These are phyloP conservation scores for Flaveria floridana DNA, from an alignment of 140 eudicot genomes.

Conservation along the genomic window DNA sequence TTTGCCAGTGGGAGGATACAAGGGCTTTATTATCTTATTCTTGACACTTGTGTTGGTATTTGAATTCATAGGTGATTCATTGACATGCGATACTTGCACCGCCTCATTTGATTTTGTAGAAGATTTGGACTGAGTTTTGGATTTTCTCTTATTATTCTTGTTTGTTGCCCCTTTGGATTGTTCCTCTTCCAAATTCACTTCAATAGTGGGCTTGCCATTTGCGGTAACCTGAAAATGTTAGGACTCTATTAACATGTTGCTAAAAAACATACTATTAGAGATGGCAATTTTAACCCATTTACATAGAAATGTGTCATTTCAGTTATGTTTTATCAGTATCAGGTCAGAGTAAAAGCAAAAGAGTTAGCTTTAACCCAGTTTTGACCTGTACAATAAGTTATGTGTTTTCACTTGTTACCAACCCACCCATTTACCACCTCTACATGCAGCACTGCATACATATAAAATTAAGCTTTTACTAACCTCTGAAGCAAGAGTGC, in stretches of 20 bases:
- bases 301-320: neutral
- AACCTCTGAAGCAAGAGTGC: slow-evolving; percentile 52
- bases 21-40: slow-evolving; percentile 41
- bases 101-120: slow-evolving; percentile 24
- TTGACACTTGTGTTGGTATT: slow-evolving; percentile 25
- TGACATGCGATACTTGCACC: slow-evolving; percentile 27
- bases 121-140: slow-evolving; percentile 34
- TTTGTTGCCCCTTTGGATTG: slow-evolving; percentile 33
- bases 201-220: slow-evolving; percentile 28
- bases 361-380: neutral
- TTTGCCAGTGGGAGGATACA: slow-evolving; percentile 80
- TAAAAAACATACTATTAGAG: neutral
- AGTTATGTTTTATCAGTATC: neutral
- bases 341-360: neutral
- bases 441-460: neutral
- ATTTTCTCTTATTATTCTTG: slow-evolving; percentile 36
- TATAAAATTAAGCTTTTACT: slow-evolving; percentile 23
- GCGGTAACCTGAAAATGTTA: slow-evolving; percentile 46
- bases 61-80: slow-evolving; percentile 33
- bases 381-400: neutral
- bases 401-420: neutral
- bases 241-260: slow-evolving; percentile 31
- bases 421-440: slow-evolving; percentile 6
- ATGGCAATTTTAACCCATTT: neutral
- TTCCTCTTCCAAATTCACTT: slow-evolving; percentile 41